Evolutionary conservation across 2,329 filamentous ascomycete species (phyloP), one percentile per base, ranked within the genome.

Genomic region (Ploettnerulaceae sp.): DNA sequence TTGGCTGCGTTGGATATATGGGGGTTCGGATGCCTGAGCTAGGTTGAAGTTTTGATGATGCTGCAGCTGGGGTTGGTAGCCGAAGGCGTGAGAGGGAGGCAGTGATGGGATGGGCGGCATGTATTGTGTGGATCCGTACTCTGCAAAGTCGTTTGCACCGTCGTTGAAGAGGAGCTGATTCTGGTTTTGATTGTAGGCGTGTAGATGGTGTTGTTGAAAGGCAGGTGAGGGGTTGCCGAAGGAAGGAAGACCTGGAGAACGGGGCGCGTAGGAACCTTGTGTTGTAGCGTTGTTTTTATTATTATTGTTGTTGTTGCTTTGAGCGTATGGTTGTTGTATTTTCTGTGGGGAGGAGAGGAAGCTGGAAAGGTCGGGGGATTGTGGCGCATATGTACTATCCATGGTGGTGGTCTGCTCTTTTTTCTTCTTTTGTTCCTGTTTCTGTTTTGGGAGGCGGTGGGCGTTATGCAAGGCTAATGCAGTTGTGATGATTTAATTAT

Each of bases 351-450:
- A 53, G 32, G 57, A 47, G 14, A 57, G 45, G 42, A 64, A 64
- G 36, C 51, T 49, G 4, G 61, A 63, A 12, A 65, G 56, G 48
- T 65, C 62, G 49, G 62, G 62, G 31, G 61, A 64, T 49, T 62
- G 61, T 43, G 62, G 62, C 32, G 58, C 52, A 55, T 64, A 65
- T 31, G 60, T 62, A 55, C 53, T 49, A 48, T 60, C 60, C 53
- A 58, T 49, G 38, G 20, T 15, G 7, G n/a, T 36, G 34, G 7
- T 14, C 9, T 31, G 28, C 9, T 14, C 11, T 31, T 4, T 14
- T 12, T 20, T 28, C n/a, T 39, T 15, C 36, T 39, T 22, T 15
- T 8, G 3, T 15, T 21, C 25, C 21, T 9, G 21, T 25, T 20
- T 8, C 15, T 11, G 17, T n/a, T 18, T 12, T 22, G 37, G 8